These are phyloP conservation scores for Didymella sp. DNA, from an alignment of 2,329 filamentous ascomycete genomes.

Conservation along the genomic window DNA sequence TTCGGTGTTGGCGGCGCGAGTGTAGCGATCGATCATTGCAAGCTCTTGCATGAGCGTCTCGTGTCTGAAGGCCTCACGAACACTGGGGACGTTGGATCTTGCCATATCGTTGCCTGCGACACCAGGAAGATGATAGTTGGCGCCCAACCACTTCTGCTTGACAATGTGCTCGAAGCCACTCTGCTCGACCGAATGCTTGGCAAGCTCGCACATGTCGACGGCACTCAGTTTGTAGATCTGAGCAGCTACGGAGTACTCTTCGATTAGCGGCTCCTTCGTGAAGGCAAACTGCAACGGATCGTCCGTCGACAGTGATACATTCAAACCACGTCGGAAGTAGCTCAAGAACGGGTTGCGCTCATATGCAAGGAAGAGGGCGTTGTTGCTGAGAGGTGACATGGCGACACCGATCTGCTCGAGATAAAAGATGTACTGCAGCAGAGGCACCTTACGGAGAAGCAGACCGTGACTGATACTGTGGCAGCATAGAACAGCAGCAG, in stretches of 20 bases:
- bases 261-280: conserved; percentile 96
- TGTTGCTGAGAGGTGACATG: conserved; percentile 99
- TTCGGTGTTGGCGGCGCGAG: conserved; percentile 43
- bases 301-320: conserved; percentile 95
- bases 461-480: conserved; percentile 98
- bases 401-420: conserved; percentile 97
- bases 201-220: conserved; percentile 98
- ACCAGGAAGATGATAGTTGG: conserved; percentile 77
- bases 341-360: conserved; percentile 95
- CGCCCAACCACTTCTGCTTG: conserved; percentile 91
- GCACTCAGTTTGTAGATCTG: conserved; percentile 98
- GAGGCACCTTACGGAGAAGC: conserved; percentile 87
- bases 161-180: conserved; percentile 89
- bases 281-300: conserved; percentile 98
- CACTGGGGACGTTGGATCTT: conserved; percentile 95
- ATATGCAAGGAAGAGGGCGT: conserved; percentile 93
- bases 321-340: conserved; percentile 93
- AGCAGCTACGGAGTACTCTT: conserved; percentile 96
- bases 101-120: conserved; percentile 88
- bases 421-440: conserved; percentile 97
- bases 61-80: conserved; percentile 86
- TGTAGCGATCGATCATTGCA: conserved; percentile 67
- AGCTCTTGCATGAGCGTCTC: conserved; percentile 85
- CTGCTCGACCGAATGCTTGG: conserved; percentile 93
- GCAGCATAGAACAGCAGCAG: conserved; percentile 87